Evolutionary conservation across 2,329 filamentous ascomycete genomes (phyloP), one percentile per base, ranked within the genome.

Genomic region (Lecanosticta acicola): DNA sequence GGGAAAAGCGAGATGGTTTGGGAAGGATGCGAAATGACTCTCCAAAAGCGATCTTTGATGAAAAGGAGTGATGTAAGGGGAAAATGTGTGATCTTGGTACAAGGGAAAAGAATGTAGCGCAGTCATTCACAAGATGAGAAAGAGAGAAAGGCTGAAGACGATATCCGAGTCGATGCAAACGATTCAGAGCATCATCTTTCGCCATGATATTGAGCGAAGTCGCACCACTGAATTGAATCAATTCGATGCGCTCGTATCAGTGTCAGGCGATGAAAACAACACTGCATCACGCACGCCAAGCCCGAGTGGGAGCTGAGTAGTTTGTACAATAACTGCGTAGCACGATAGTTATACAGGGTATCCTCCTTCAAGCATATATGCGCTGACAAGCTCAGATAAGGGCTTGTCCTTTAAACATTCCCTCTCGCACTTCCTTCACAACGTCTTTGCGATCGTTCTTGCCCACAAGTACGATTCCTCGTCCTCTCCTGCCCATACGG

Each of bases 381-480:
- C 18, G 3, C 13, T 19, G 9, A 8, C 19, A 18, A 17, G 17
- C 33, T 37, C 67, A 76, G 17, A 76, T 74, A 39, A 76, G 51
- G 1, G 73, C 73, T 43, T 70, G 66, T 3, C 73, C 73, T 51
- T 64, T 69, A 52, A 72, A 76, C 73, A 76, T 76, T 2, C 71
- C 93, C 62, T 93, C 85, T 67, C 87, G 85, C 17, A 98, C 90
- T 67, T 97, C 93, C 26, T 83, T 81, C 26, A 97, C 89, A 21
- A 97, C 80, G 67, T 97, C 91, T 62, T 85, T 86, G 43, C 93
- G 76, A 66, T 97, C 93, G 51, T 89, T 79, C 66, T 86, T 91
- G 51, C 90, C 91, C 1, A 96, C 87, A 29, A 98, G 72, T 20
- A 97, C 90, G 54, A 97, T 83, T 16, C 89, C 93, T 45, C 90